Percentiles rank a stretch among this genome's conserved stretches.
These are phyloP conservation scores for Chloranthus sessilifolius DNA, from an alignment of 164 flowering plant species.

Conservation along the genomic window DNA sequence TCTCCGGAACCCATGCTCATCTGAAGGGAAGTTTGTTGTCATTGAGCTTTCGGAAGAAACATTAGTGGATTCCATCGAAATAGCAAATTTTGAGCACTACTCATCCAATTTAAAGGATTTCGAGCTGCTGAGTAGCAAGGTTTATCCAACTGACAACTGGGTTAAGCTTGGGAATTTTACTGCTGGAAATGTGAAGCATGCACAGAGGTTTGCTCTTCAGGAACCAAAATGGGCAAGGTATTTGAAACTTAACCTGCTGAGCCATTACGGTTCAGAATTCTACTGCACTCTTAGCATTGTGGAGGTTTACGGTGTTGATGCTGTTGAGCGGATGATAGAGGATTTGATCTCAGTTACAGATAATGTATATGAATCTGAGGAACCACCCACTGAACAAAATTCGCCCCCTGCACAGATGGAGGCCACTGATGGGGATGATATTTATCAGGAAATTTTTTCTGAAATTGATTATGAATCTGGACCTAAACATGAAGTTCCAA, in stretches of 20 bases:
- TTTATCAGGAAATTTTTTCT: slow-evolving; percentile 13
- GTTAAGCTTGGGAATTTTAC: slow-evolving; percentile 71
- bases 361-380: slow-evolving; percentile 28
- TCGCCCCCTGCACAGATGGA: slow-evolving; percentile 21
- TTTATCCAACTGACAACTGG: slow-evolving; percentile 88
- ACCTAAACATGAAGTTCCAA: slow-evolving; percentile 24
- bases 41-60: slow-evolving; percentile 98
- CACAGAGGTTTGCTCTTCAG: slow-evolving; percentile 69
- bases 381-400: slow-evolving; percentile 25
- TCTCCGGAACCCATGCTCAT: slow-evolving; percentile 93
- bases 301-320: slow-evolving; percentile 96
- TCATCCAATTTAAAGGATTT: slow-evolving; percentile 89
- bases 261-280: slow-evolving; percentile 92
- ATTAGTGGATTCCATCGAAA: slow-evolving; percentile 68
- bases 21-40: slow-evolving; percentile 81
- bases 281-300: slow-evolving; percentile 86
- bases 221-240: slow-evolving; percentile 96
- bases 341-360: slow-evolving; percentile 74
- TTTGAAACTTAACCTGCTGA: slow-evolving; percentile 62
- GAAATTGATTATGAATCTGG: slow-evolving; percentile 33
- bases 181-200: slow-evolving; percentile 75
- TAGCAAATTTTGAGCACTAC: slow-evolving; percentile 94
- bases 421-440: slow-evolving; percentile 24
- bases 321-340: slow-evolving; percentile 92
- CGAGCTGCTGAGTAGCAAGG: slow-evolving; percentile 75